Evolutionary conservation across 1,139 yeast genomes (phyloP), one percentile per base, ranked within the genome.

Genomic region (Protomyces lactucae-debilis): DNA sequence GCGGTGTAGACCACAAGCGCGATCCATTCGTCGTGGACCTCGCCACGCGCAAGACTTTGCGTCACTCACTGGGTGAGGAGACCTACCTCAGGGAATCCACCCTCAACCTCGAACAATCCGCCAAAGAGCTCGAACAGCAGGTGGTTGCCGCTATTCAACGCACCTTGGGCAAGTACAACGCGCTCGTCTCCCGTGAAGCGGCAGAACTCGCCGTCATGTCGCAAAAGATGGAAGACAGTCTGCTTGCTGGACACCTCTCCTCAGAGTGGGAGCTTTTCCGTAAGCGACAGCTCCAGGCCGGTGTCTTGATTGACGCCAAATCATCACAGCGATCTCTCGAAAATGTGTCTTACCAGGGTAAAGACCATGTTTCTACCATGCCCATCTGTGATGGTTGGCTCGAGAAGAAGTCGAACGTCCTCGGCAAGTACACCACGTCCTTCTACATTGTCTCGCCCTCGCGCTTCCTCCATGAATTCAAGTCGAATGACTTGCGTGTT

Each of bases 231-330:
- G 68, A 67, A 40, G 54, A 82, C 61, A 96, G 97, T 0, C 85
- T 90, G 70, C 82, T 89, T 67, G 81, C 87, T 52, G 86, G 87
- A 72, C 93, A 88, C 68, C 84, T 96, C 10, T 80, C 83, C 39
- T 83, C 85, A 73, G 99, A 93, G 77, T 93, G 98, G 97, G 91
- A 88, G 68, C 82, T 88, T 36, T 93, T 90, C 70, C 83, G 91
- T 64, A 77, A 84, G 28, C 82, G 86, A 67, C 57, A 52, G 23
- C 23, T 32, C 36, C 91, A 79, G 84, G 64, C 87, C 88, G 57
- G 55, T 14, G 36, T 25, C 69, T 90, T 92, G 73, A 86, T 92
- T 68, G 91, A 88, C 71, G 85, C 90, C 56, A 79, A 82, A 57
- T 78, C 87, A 65, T 89, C 91, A 63, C 81, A 86, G 71, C 81